Evolutionary conservation across 768 basidiomycete genomes (phyloP), one percentile per base, ranked within the genome.

Genomic region (Mycena rebaudengoi): DNA sequence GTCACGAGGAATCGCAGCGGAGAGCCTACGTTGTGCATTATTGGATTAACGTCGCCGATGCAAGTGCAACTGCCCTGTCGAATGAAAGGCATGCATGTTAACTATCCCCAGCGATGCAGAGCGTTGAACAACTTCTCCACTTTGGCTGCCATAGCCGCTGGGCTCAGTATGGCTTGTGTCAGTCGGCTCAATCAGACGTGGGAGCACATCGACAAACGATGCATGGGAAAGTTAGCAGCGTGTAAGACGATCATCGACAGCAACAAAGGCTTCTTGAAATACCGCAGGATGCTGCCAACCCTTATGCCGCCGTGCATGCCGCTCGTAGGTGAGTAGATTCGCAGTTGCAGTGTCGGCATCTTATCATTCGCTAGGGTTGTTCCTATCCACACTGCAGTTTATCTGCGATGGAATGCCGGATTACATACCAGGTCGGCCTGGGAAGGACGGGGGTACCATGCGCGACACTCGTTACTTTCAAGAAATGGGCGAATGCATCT

Each of bases 381-480:
- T 37, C 10, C 35, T 37, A 18, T 10, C 96, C 8, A 93, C 92
- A 7, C 82, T 98, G 65, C 96, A 96, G 13, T 98, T 98, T 78
- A 96, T 97, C 74, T 94, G 96, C 76, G 97, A 98, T 69, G 97
- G 96, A 13, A 94, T 92, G 71, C 91, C 91, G 50, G 94, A 98
- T 79, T 86, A 83, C 68, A 81, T 97, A 18, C 83, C 85, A 20
- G 43, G 12, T 12, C 43, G 8, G 14, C 10, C 8, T 23, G 43
- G 21, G 12, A 44, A 23, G 7, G 10, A 10, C 21, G 43, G 10
- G 35, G 35, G 35, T 37, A 10, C 35, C 18, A 18, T 10, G 35
- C 35, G 18, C 43, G 43, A 10, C 21, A 58, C 79, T 97, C 66
- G 89, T 98, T 78, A 98, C 98, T 79, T 98, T 98, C 80, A 88